Base-by-base conservation (phyloP, 164 flowering plant genomes). In the Piper longum region DNA sequence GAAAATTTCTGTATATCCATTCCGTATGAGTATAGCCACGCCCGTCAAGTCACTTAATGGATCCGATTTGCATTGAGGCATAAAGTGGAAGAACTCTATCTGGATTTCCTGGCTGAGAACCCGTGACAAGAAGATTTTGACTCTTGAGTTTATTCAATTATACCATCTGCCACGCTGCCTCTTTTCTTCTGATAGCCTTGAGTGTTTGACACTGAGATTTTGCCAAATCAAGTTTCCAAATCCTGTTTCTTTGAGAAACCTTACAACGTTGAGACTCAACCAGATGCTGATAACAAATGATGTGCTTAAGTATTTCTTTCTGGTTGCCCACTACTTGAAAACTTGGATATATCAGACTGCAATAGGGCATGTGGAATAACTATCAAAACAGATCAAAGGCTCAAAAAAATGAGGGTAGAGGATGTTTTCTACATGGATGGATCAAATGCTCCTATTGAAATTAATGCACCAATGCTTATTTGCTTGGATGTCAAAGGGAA, bases 11-110 rank as follows among this genome's bases (percentile, higher is more conserved):
- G 42, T 19, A 19, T 59, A 41, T 18, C 16, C 7, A 18, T 59
- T 59, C 12, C 5, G 36, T 39, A 59, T 19, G 42, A 40, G 7
- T 3, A 59, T 19, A 0, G 40, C 16, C 61, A 26, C 39, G 41
- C 41, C 41, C 6, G 16, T 59, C 41, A 59, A 39, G 61, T 59
- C 41, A 40, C 36, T 59, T 59, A 43, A 39, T 59, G 61, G 61
- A 59, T 59, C 14, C 41, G 42, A 2, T 59, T 59, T 59, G 61
- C 61, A 16, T 2, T 59, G 39, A 39, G 41, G 42, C 61, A 59
- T 59, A 59, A 39, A 26, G 61, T 59, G 36, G 42, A 19, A 16
- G 61, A 59, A 59, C 42, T 59, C 61, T 36, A 59, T 59, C 36
- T 59, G 2, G 61, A 59, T 19, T 19, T 13, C 41, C n/a, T 13